These are phyloP conservation scores for Parastagonospora nodorum DNA, from an alignment of 2,329 filamentous ascomycete species.

Conservation along the genomic window DNA sequence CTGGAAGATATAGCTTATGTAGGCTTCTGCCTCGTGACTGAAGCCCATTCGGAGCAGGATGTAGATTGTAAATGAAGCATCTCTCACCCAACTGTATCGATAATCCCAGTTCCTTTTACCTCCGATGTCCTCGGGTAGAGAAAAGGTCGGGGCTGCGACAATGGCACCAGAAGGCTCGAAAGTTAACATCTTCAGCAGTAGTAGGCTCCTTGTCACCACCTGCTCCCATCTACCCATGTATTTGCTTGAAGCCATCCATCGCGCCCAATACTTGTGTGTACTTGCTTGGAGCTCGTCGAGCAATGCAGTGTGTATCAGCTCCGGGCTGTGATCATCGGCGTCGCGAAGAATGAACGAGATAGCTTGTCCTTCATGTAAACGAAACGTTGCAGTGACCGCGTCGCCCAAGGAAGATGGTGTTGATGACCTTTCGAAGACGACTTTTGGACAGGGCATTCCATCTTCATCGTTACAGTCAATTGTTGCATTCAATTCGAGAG, in stretches of 20 bases:
- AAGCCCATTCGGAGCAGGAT: constrained; percentile 77
- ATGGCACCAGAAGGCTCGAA: constrained; percentile 81
- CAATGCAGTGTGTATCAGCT: constrained; percentile 62
- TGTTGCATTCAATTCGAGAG: constrained; percentile 70
- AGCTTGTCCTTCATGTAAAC: constrained; percentile 68
- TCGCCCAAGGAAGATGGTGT: constrained; percentile 62
- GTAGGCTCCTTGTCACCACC: constrained; percentile 70
- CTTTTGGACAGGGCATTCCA: constrained; percentile 54
- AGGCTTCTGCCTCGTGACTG: constrained; percentile 74
- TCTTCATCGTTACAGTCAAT: constrained; percentile 65
- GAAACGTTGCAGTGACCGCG: constrained; percentile 65
- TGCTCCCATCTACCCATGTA: constrained; percentile 76
- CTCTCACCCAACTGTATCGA: constrained; percentile 77
- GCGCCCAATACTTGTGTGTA: constrained; percentile 73
- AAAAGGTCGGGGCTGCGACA: constrained; percentile 76
- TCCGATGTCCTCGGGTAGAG: constrained; percentile 68
- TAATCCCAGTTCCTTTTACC: constrained; percentile 65
- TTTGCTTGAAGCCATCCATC: constrained; percentile 72
- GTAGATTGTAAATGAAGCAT: constrained; percentile 79
- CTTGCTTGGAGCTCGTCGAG: constrained; percentile 69
- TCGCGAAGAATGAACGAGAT: constrained; percentile 72
- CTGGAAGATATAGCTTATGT: constrained; percentile 78
- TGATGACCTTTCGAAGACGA: constrained; percentile 61
- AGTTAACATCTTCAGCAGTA: constrained; percentile 77
- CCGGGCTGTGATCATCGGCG: constrained; percentile 59